Percentiles rank a stretch among this genome's conserved stretches.
Evolutionary conservation across 495 filamentous ascomycete genomes (phyloP).

Genomic region (Tuber aestivum): DNA sequence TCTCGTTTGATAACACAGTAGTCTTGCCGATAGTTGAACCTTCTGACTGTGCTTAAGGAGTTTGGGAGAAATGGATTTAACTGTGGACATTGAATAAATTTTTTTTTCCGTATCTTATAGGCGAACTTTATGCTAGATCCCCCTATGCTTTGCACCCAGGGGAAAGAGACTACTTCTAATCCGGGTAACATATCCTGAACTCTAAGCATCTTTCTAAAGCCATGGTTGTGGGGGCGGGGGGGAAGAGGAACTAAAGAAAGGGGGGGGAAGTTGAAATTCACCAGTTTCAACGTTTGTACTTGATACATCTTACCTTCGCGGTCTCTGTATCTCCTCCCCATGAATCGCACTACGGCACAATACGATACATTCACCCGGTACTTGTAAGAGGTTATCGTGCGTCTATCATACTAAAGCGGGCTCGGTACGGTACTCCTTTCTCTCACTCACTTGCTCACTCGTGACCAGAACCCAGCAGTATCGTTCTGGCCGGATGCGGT

Average conservation of each 20-base stretch:
- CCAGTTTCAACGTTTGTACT: not conserved
- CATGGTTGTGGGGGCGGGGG: too few species aligned
- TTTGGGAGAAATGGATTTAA: not conserved
- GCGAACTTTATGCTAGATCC: not conserved
- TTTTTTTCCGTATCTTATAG: not conserved
- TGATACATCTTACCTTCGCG: not conserved
- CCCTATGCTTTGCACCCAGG: not conserved
- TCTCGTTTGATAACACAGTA: not conserved
- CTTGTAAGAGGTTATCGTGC: not conserved
- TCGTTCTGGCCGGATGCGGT: not conserved
- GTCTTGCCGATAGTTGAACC: not conserved
- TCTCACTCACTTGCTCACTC: not conserved
- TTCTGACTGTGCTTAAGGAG: not conserved
- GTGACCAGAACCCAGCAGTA: not conserved
- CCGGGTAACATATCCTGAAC: not conserved
- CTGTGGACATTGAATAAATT: not conserved
- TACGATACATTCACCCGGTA: not conserved
- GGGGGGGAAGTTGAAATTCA: not conserved
- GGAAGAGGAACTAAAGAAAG: not conserved
- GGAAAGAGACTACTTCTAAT: not conserved
- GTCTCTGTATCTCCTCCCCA: not conserved
- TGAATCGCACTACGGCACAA: not conserved
- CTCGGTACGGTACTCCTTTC: not conserved
- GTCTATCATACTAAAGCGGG: not conserved
- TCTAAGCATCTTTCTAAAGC: not conserved